phyloP scores from a whole-genome alignment of 139 green algal species.

The Haematococcus lacustris region DNA sequence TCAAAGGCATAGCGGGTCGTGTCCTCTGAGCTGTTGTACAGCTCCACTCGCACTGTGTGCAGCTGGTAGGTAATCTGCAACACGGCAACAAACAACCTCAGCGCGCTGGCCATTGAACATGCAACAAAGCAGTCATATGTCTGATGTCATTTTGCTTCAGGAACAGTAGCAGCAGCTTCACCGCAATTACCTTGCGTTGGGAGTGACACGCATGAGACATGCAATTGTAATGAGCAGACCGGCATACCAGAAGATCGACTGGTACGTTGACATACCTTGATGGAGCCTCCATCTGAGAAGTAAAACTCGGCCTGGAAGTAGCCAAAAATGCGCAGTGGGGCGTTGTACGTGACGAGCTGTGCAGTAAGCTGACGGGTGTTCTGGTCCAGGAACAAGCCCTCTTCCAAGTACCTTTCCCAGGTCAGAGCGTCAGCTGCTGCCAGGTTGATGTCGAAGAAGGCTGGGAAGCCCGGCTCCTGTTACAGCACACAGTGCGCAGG shows the following conservation, averaged over 20 bases:
- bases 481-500: neutral
- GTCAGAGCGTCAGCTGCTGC: conserved; percentile 22
- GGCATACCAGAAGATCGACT: too few species aligned
- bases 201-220: too few species aligned
- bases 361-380: conserved; percentile 41
- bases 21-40: conserved; percentile 53
- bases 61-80: conserved; percentile 54
- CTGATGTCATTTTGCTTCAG: too few species aligned
- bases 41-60: conserved; percentile 65
- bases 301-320: conserved; percentile 42
- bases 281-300: conserved; percentile 63
- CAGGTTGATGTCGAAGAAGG: conserved; percentile 78
- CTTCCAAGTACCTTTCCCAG: conserved; percentile 52
- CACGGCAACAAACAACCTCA: too few species aligned
- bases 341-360: conserved; percentile 80
- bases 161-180: too few species aligned
- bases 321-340: conserved; percentile 64
- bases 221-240: too few species aligned
- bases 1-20: conserved; percentile 53
- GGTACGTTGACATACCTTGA: conserved; percentile 50
- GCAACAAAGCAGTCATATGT: too few species aligned
- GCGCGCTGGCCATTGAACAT: too few species aligned
- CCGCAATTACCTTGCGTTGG: too few species aligned
- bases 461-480: conserved; percentile 48
- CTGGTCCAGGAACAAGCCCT: conserved; percentile 66